A percentile compares a stretch with the other conserved stretches of the same genome.
Conservation (phyloP, 1,284 basidiomycete species). For the Cryptococcus sp. region DNA sequence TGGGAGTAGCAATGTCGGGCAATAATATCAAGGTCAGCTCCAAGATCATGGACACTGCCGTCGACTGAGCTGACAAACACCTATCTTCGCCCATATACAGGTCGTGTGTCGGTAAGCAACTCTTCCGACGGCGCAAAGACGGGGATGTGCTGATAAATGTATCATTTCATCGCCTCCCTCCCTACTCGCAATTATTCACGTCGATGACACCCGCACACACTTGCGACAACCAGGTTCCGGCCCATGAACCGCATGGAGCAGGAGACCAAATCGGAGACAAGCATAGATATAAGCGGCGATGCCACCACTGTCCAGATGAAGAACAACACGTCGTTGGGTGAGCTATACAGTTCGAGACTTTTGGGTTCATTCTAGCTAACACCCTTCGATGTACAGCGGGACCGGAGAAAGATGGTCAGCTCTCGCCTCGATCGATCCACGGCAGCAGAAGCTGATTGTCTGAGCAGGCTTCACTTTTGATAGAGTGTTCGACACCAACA, state of each 20-base stretch:
- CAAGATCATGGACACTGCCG: background rate
- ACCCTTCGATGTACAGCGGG: slow-evolving; percentile 38
- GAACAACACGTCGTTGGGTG: slow-evolving; percentile 68
- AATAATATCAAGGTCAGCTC: slow-evolving; percentile 56
- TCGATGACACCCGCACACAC: background rate
- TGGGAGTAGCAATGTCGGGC: slow-evolving; percentile 35
- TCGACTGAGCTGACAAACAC: slow-evolving; percentile 6
- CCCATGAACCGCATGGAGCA: slow-evolving; percentile 90
- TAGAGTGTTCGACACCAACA: slow-evolving; percentile 90
- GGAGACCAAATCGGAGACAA: slow-evolving; percentile 85
- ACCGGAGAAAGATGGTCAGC: slow-evolving; percentile 52
- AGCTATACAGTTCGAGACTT: slow-evolving; percentile 53
- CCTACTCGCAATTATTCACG: background rate
- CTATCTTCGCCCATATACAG: slow-evolving; percentile 48
- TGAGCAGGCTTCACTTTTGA: slow-evolving; percentile 87
- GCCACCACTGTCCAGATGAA: slow-evolving; percentile 76
- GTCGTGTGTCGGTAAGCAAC: slow-evolving; percentile 83
- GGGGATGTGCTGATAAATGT: background rate
- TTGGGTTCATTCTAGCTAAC: slow-evolving; percentile 6
- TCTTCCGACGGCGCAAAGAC: background rate
- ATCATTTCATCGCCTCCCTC: background rate
- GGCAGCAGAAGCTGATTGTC: slow-evolving; percentile 10
- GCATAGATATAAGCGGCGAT: slow-evolving; percentile 80
- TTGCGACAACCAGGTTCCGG: slow-evolving; percentile 69
- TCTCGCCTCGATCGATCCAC: background rate